Evolutionary conservation across 169 alveolate genomes (phyloP).

Genomic region (Perkinsus olseni): DNA sequence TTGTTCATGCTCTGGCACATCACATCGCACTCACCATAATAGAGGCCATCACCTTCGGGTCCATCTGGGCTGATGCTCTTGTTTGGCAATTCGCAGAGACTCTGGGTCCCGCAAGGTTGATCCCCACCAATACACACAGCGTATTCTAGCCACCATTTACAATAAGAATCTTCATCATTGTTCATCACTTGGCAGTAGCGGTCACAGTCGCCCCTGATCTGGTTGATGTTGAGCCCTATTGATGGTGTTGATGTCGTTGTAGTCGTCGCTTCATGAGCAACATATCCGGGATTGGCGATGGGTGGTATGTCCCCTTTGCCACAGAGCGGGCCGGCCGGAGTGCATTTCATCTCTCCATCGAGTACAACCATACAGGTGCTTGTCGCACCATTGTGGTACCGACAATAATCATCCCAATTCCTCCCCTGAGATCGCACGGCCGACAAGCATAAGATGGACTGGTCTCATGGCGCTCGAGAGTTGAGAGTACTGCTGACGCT

Average conservation of each 20-base stretch:
- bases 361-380: not conserved
- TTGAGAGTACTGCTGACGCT: not conserved
- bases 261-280: not conserved
- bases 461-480: not conserved
- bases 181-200: not conserved
- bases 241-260: not conserved
- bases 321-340: not conserved
- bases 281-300: not conserved
- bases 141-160: not conserved
- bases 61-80: not conserved
- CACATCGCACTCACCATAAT: not conserved
- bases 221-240: not conserved
- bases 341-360: not conserved
- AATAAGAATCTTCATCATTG: not conserved
- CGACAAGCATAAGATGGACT: not conserved
- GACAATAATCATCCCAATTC: not conserved
- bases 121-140: not conserved
- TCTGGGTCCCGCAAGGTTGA: not conserved
- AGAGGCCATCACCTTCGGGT: not conserved
- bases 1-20: not conserved
- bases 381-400: not conserved
- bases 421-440: not conserved
- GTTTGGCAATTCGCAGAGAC: not conserved
- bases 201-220: not conserved
- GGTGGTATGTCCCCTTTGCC: not conserved